Base-by-base conservation (phyloP, 2,329 filamentous ascomycete genomes). In the Zasmidium cellare region DNA sequence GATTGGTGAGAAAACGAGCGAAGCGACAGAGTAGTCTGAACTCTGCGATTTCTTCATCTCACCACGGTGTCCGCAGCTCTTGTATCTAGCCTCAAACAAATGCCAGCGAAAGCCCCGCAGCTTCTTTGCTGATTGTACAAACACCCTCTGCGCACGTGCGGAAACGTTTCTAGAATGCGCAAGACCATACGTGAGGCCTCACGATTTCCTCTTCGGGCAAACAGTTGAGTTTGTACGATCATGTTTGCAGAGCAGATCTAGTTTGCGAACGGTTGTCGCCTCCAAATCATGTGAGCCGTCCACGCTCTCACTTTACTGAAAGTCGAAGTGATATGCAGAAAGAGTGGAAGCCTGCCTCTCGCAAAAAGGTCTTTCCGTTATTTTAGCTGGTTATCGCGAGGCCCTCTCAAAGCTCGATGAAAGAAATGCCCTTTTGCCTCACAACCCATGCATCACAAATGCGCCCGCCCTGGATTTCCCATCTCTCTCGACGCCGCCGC, bases 201-300 rank as follows among this genome's bases (percentile, higher is more conserved):
- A 25, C 18, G 22, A 25, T 51, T 58, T 35, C 41, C 56, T 12
- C 16, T 41, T 51, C 31, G 18, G 46, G 54, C 54, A 56, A 56
- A 56, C 54, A 51, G 38, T 23, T 23, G 14, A 20, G 28, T 56
- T 46, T 46, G 46, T 44, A 24, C 18, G 47, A 51, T 19, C 35
- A 51, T 56, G 54, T 56, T 56, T 56, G 54, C 38, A 46, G 38
- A 14, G n/a, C 7, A 9, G 35, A 41, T 14, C 3, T 3, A 3
- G 35, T 41, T 41, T 41, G 35, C 35, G 35, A 18, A n/a, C 35
- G 16, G 16, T 41, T 41, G 35, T 14, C 12, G 35, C 35, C 3
- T 18, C 16, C n/a, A 41, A 3, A 14, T 41, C 7, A 41, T 14
- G n/a, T 31, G 28, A 14, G 28, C 28, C 14, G 28, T 31, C 7